Evolutionary conservation across 192 early-diverging fungal species (phyloP).

Genomic region (Backusella luteola): DNA sequence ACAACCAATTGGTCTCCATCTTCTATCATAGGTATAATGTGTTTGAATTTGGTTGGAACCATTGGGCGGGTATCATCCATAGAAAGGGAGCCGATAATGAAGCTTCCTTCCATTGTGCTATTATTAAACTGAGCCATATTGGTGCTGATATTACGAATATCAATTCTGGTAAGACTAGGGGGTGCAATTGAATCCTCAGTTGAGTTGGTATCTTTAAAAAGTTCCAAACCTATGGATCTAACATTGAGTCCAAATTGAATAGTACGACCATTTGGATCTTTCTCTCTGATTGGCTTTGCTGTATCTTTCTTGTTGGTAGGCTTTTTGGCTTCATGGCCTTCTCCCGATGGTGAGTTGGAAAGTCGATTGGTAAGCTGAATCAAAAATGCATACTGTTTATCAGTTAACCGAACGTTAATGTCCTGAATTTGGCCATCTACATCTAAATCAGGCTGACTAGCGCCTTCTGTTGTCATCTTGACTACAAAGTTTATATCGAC

Average conservation of each 20-base stretch:
- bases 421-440: slow-evolving; percentile 67
- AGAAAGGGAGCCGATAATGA: slow-evolving; percentile 66
- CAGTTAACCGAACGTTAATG: slow-evolving; percentile 74
- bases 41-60: slow-evolving; percentile 73
- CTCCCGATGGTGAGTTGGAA: slow-evolving; percentile 33
- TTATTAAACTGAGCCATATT: slow-evolving; percentile 60
- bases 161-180: slow-evolving; percentile 50
- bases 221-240: slow-evolving; percentile 73
- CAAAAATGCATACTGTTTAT: slow-evolving; percentile 81
- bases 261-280: neutral
- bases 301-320: neutral
- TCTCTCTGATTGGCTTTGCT: neutral
- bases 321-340: neutral
- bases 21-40: slow-evolving; percentile 69
- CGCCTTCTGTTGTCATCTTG: slow-evolving; percentile 30
- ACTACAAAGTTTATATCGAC: slow-evolving; percentile 76
- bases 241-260: slow-evolving; percentile 57
- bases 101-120: slow-evolving; percentile 63
- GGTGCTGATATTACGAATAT: slow-evolving; percentile 43
- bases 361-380: slow-evolving; percentile 60
- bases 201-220: slow-evolving; percentile 63
- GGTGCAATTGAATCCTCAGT: slow-evolving; percentile 46
- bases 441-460: slow-evolving; percentile 25
- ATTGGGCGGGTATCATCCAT: slow-evolving; percentile 79
- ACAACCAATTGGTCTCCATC: slow-evolving; percentile 58